Evolutionary conservation across 2,329 filamentous ascomycete genomes (phyloP).

Genomic region (Talaromyces sp.): DNA sequence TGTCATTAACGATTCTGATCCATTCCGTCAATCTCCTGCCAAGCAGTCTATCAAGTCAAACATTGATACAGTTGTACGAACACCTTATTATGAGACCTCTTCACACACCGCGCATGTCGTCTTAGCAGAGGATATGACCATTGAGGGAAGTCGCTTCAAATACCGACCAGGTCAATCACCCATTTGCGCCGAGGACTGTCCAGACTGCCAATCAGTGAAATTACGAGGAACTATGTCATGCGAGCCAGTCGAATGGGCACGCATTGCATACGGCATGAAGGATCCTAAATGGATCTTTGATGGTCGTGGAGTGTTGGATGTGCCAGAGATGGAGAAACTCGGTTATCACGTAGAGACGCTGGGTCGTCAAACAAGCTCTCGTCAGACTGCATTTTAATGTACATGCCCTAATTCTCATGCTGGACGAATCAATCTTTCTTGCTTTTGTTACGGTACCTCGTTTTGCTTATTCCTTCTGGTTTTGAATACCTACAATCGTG

Average conservation of each 20-base stretch:
- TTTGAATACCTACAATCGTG: neutral
- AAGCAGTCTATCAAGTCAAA: conserved; percentile 5
- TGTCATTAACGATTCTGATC: conserved; percentile 53
- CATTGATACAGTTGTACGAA: neutral
- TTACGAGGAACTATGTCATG: conserved; percentile 19
- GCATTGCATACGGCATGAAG: conserved; percentile 44
- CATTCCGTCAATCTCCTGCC: conserved; percentile 41
- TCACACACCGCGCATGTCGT: neutral
- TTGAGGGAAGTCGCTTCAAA: conserved; percentile 17
- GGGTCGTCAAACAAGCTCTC: conserved; percentile 17
- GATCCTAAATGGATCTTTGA: conserved; percentile 52
- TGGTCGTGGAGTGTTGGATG: conserved; percentile 39
- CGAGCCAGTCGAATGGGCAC: conserved; percentile 45
- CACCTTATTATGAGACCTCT: neutral
- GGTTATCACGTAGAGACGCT: conserved; percentile 34
- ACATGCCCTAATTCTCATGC: conserved; percentile 11
- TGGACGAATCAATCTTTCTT: conserved; percentile 10
- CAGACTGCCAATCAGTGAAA: conserved; percentile 25
- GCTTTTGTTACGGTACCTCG: neutral
- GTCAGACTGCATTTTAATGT: conserved; percentile 12
- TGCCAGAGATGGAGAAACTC: conserved; percentile 32
- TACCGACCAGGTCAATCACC: conserved; percentile 25
- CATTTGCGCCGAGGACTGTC: conserved; percentile 26
- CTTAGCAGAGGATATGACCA: conserved; percentile 9
- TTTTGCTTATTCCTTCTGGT: neutral